Evolutionary conservation across 2,329 filamentous ascomycete genomes (phyloP).

Genomic region (Apiospora kogelbergensis): DNA sequence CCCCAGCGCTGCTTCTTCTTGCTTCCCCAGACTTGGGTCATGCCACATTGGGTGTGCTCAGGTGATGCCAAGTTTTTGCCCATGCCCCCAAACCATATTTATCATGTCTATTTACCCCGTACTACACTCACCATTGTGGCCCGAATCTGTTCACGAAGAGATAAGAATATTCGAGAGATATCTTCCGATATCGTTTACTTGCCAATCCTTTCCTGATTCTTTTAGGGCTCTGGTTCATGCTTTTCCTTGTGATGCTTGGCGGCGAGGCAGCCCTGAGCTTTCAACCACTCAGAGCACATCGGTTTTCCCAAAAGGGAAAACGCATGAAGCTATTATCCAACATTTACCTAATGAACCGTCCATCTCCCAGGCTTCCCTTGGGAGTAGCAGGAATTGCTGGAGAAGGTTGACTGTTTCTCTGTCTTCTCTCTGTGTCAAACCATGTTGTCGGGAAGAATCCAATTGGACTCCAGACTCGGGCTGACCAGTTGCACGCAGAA

Average conservation of each 20-base stretch:
- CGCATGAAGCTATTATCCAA: constrained; percentile 8
- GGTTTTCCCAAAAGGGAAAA: not conserved
- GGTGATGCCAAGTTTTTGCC: not conserved
- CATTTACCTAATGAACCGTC: constrained; percentile 4
- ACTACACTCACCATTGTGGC: not conserved
- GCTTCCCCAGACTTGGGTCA: not conserved
- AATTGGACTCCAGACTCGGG: not conserved
- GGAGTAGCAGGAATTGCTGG: not conserved
- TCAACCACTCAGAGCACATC: constrained; percentile 3
- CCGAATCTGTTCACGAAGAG: not conserved
- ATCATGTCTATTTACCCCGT: not conserved
- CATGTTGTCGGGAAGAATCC: not conserved
- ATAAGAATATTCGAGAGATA: not conserved
- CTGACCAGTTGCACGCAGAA: not conserved
- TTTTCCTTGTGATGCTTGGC: constrained; percentile 4
- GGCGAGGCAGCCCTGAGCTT: not conserved
- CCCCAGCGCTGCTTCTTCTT: not conserved
- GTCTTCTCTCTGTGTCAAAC: not conserved
- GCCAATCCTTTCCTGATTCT: not conserved
- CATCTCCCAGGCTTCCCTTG: constrained; percentile 2
- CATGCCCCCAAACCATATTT: not conserved
- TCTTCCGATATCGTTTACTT: not conserved
- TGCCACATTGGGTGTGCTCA: not conserved
- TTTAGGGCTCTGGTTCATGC: not conserved
- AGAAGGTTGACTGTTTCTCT: not conserved